Evolutionary conservation across 2,329 filamentous ascomycete genomes (phyloP), one percentile per base, ranked within the genome.

Genomic region (Aureobasidium leucospermi): DNA sequence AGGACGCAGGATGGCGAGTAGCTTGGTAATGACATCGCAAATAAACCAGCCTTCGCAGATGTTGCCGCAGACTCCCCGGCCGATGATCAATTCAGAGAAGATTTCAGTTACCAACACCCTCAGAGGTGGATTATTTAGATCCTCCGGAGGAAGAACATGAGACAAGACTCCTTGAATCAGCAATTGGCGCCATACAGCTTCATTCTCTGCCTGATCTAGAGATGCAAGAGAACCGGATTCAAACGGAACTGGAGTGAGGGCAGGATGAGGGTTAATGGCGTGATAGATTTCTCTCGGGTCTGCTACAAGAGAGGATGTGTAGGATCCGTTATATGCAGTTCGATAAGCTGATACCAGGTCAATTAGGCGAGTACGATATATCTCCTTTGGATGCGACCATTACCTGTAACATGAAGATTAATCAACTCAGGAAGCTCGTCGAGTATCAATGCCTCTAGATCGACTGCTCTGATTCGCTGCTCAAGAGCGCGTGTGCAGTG

Each of bases 401-500:
- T 75, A 96, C 93, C 88, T 72, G 81, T 79, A 60, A 96, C 78
- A 74, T 99, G 94, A 66, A 81, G 83, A 72, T 92, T 85, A 59
- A 97, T 70, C 60, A 97, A 76, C 62, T 86, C 86, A 16, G 93
- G 90, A 47, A 97, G 79, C 75, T 97, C 93, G 71, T 99, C 90
- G 62, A 97, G 79, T 45, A 96, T 65, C 65, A 99, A 73, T 64
- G 85, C 84, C 76, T 94, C 89, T 62, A 96, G 72, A 74, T 97
- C 92, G 31, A 95, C 82, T 69, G 87, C 85, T 61, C 90, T 83
- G 61, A 96, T 75, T 66, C 94, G 83, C 76, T 96, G 88, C 75
- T 97, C 94, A 61, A 99, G 75, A 7, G 86, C 90, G 60, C 90
- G 82, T 42, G 90, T 96, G 73, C 89, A 94, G 74, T 97, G 93